Evolutionary conservation across 1,284 basidiomycete species (phyloP).

Genomic region (Cryptococcus hybrid): DNA sequence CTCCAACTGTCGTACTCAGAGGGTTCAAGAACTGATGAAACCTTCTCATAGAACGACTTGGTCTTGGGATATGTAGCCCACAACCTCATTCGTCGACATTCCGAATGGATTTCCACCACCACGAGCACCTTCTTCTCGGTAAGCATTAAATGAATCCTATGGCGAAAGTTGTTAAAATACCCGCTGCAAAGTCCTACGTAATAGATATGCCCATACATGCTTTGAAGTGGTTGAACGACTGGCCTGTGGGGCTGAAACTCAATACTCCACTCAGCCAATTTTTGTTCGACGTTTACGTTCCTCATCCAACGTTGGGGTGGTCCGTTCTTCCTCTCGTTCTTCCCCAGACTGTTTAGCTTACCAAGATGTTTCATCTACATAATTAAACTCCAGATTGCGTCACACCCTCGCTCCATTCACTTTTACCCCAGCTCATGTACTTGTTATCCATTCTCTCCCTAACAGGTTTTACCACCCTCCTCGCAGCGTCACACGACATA

Average conservation of each 20-base stretch:
- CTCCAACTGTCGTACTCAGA: conserved; percentile 4
- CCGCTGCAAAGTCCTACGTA: conserved; percentile 6
- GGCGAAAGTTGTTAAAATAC: not conserved
- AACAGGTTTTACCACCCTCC: conserved; percentile 30
- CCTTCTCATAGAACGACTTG: conserved; percentile 61
- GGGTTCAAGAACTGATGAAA: not conserved
- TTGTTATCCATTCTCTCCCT: conserved; percentile 16
- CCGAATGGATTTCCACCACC: conserved; percentile 12
- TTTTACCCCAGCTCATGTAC: conserved; percentile 7
- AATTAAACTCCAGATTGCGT: conserved; percentile 9
- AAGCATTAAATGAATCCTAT: too few relatives aligned
- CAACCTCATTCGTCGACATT: conserved; percentile 12
- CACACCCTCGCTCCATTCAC: conserved; percentile 7
- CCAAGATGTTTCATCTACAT: too few relatives aligned
- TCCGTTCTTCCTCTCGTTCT: conserved; percentile 48
- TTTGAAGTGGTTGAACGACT: conserved; percentile 77
- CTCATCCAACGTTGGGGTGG: conserved; percentile 66
- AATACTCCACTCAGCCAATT: conserved; percentile 88
- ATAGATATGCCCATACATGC: conserved; percentile 15
- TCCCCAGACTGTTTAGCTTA: not conserved
- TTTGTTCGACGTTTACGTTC: conserved; percentile 63
- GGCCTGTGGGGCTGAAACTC: conserved; percentile 95
- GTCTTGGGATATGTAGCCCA: conserved; percentile 29
- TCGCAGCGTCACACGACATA: conserved; percentile 30
- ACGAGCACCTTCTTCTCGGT: conserved; percentile 8